Percentiles rank a stretch among this genome's conserved stretches.
These are phyloP conservation scores for Ganoderma meredithae DNA, from an alignment of 1,284 basidiomycete genomes.

Conservation along the genomic window DNA sequence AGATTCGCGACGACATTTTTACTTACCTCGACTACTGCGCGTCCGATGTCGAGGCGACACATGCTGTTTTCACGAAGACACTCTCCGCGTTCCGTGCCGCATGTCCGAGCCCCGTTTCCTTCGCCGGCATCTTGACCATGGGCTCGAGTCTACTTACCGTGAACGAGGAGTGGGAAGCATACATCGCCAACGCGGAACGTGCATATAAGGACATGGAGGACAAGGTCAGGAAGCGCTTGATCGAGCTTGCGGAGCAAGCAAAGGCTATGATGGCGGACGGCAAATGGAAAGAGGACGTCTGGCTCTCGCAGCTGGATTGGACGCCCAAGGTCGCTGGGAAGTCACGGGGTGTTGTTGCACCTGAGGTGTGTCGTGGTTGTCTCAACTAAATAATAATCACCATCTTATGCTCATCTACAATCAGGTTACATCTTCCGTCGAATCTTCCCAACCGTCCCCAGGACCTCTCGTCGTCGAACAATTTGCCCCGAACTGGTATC, in stretches of 20 bases:
- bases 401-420: not conserved
- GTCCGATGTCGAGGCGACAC: slow-evolving; percentile 86
- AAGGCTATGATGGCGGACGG: slow-evolving; percentile 54
- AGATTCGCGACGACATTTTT: slow-evolving; percentile 74
- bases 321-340: slow-evolving; percentile 86
- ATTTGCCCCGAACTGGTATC: slow-evolving; percentile 77
- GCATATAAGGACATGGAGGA: slow-evolving; percentile 83
- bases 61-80: slow-evolving; percentile 81
- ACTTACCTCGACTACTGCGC: slow-evolving; percentile 92
- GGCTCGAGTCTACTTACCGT: slow-evolving; percentile 93
- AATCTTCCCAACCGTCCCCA: not conserved
- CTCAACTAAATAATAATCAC: no score
- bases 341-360: slow-evolving; percentile 58
- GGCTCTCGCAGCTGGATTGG: slow-evolving; percentile 96
- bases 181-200: slow-evolving; percentile 80
- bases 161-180: slow-evolving; percentile 88
- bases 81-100: slow-evolving; percentile 86
- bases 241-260: slow-evolving; percentile 73
- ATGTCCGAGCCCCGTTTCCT: slow-evolving; percentile 94
- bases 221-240: slow-evolving; percentile 73
- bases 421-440: not conserved
- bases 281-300: slow-evolving; percentile 80
- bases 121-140: slow-evolving; percentile 93
- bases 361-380: slow-evolving; percentile 32
- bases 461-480: slow-evolving; percentile 5